Percentiles rank a stretch among this genome's conserved stretches.
Conservation (phyloP, 257 asterid species). For the Solanum virginianum region DNA sequence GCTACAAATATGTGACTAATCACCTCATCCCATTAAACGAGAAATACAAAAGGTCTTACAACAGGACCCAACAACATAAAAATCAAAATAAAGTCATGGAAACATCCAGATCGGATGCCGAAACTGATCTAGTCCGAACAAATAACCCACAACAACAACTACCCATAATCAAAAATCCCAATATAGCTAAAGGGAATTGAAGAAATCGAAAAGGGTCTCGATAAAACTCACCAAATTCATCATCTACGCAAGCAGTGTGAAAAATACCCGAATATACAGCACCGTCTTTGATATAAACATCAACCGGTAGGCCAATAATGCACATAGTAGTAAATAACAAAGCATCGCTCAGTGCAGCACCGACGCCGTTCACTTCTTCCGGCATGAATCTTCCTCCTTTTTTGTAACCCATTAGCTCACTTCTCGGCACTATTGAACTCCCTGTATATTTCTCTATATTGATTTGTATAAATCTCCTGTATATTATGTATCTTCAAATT, state of each 20-base stretch:
- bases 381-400: conserved; percentile 19
- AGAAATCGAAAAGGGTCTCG: not conserved
- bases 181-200: not conserved
- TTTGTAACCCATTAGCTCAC: conserved; percentile 46
- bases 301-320: conserved; percentile 66
- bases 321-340: conserved; percentile 61
- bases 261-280: conserved; percentile 76
- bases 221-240: conserved; percentile 43
- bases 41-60: not conserved
- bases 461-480: not conserved
- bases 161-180: not conserved
- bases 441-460: not conserved
- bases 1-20: not conserved
- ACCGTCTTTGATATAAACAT: conserved; percentile 78
- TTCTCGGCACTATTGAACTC: not conserved
- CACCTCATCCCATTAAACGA: not conserved
- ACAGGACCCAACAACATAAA: not conserved
- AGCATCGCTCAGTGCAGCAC: conserved; percentile 37
- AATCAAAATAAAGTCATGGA: not conserved
- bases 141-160: not conserved
- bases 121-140: not conserved
- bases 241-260: conserved; percentile 60
- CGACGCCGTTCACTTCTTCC: conserved; percentile 20
- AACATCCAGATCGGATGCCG: not conserved
- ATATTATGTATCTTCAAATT: not conserved